Percentiles rank a stretch among this genome's conserved stretches.
Evolutionary conservation across 768 basidiomycete species (phyloP).

Genomic region (Pleurotus citrinopileatus): DNA sequence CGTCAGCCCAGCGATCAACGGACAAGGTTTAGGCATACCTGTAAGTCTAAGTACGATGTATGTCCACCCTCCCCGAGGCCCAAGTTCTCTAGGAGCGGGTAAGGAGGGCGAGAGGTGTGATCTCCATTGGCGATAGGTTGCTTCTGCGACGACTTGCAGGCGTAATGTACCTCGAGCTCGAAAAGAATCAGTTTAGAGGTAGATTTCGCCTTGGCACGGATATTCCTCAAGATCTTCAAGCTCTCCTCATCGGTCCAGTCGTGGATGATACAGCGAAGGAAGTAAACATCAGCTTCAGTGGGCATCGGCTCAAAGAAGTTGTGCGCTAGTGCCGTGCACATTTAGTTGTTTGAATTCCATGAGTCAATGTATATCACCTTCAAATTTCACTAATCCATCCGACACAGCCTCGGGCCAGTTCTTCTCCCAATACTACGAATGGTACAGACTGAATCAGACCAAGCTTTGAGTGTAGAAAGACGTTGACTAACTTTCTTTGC

Average conservation of each 20-base stretch:
- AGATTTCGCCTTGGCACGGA: slow-evolving; percentile 32
- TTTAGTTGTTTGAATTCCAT: not conserved
- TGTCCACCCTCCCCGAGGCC: slow-evolving; percentile 11
- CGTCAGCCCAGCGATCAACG: too few relatives aligned
- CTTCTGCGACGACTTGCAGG: slow-evolving; percentile 16
- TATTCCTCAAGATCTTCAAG: slow-evolving; percentile 31
- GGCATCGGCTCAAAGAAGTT: slow-evolving; percentile 42
- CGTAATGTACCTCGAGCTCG: slow-evolving; percentile 36
- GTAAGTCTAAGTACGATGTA: not conserved
- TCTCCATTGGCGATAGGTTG: slow-evolving; percentile 2
- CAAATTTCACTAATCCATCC: slow-evolving; percentile 21
- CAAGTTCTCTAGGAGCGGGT: slow-evolving; percentile 21
- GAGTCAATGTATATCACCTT: slow-evolving; percentile 18
- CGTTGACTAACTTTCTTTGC: slow-evolving; percentile 26
- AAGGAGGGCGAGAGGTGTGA: not conserved
- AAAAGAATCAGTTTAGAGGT: slow-evolving; percentile 38
- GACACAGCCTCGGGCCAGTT: slow-evolving; percentile 1
- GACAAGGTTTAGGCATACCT: not conserved
- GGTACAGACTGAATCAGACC: not conserved
- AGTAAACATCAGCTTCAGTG: slow-evolving; percentile 40
- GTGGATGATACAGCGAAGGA: slow-evolving; percentile 59
- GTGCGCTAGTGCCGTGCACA: slow-evolving; percentile 19
- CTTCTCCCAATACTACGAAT: not conserved
- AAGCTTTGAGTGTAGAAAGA: not conserved
- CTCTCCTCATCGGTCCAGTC: slow-evolving; percentile 57